Conservation (phyloP, 257 asterid species). For the Haberlea rhodopensis region DNA sequence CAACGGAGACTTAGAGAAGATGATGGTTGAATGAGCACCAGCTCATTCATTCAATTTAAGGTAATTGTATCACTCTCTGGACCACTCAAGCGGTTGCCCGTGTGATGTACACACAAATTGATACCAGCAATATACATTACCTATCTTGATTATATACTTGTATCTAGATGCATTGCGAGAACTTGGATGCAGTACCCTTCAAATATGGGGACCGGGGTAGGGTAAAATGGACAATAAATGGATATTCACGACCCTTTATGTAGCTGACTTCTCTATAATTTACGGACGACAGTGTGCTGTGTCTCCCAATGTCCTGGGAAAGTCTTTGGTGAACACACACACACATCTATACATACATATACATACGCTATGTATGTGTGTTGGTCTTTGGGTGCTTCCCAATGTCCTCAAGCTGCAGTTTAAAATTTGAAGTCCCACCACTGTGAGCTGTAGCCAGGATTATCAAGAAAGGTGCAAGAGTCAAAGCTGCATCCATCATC, state of each 20-base stretch:
- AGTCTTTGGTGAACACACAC: no score
- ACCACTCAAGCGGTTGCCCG: not conserved
- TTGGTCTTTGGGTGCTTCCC: no score
- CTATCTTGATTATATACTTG: not conserved
- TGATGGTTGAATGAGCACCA: not conserved
- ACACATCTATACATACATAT: no score
- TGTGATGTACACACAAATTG: not conserved
- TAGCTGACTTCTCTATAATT: slow-evolving; percentile 7
- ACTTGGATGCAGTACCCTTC: not conserved
- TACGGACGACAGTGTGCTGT: not conserved
- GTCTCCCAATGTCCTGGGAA: no score
- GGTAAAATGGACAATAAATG: slow-evolving; percentile 1
- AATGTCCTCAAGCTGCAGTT: not conserved
- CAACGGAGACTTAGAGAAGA: not conserved
- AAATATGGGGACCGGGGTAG: not conserved
- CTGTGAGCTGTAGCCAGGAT: slow-evolving; percentile 14
- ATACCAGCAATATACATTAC: not conserved
- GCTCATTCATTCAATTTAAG: not conserved
- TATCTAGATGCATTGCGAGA: not conserved
- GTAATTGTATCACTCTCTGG: not conserved
- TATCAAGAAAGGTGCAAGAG: slow-evolving; percentile 41
- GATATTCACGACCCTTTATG: slow-evolving; percentile 4
- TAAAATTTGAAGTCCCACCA: slow-evolving; percentile 25
- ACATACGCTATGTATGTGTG: no score
- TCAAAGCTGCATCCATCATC: slow-evolving; percentile 47